Evolutionary conservation across 176 grass and related monocot genomes (phyloP).

Genomic region (Echinochloa phyllopogon): DNA sequence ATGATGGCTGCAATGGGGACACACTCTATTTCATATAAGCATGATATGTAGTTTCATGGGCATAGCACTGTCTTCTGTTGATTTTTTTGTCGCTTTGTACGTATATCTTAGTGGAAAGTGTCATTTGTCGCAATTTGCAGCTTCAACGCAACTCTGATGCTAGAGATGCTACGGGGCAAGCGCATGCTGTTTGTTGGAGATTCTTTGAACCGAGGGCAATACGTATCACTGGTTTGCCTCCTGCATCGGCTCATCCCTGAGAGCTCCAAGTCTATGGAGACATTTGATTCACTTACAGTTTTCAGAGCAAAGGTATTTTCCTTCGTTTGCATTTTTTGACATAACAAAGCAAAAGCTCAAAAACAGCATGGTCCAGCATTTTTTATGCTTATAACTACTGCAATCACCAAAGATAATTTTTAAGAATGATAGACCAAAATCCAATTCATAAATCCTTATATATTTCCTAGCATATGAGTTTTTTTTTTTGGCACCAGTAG

Average conservation of each 20-base stretch:
- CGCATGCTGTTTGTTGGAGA: conserved; percentile 92
- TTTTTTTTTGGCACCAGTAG: neutral
- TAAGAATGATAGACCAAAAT: neutral
- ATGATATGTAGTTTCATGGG: neutral
- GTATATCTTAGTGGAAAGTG: neutral
- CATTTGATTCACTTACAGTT: conserved; percentile 72
- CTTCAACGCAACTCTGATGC: conserved; percentile 84
- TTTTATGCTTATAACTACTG: neutral
- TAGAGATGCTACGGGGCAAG: conserved; percentile 86
- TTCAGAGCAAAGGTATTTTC: conserved; percentile 83
- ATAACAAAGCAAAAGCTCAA: neutral
- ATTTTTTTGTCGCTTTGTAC: neutral
- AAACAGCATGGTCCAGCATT: neutral
- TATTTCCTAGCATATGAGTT: neutral
- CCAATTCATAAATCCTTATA: neutral
- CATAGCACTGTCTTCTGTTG: neutral
- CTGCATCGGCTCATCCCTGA: conserved; percentile 72
- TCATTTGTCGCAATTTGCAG: conserved; percentile 66
- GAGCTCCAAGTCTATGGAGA: conserved; percentile 78
- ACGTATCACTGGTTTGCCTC: conserved; percentile 84
- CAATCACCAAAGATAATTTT: neutral
- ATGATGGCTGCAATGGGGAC: neutral
- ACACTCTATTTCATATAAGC: neutral
- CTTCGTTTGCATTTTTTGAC: neutral
- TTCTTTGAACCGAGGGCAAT: conserved; percentile 85